phyloP scores from a whole-genome alignment of 192 early-diverging fungal genomes.

The Chytriomyces sp. region DNA sequence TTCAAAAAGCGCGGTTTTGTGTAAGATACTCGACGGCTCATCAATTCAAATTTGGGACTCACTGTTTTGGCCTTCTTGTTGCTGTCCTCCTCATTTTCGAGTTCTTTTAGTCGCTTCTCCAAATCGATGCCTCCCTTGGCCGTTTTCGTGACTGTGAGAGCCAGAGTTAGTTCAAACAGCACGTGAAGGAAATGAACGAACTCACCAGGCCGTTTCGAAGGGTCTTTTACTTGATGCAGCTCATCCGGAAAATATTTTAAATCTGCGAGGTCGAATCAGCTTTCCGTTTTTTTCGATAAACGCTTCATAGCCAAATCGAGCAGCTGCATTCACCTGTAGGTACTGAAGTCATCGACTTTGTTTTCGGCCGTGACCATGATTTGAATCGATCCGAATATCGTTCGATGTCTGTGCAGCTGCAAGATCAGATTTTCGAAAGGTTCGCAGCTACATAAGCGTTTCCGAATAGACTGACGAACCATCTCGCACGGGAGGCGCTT shows the following conservation, averaged over 20 bases:
- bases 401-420: constrained; percentile 23
- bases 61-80: constrained; percentile 19
- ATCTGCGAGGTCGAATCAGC: background rate
- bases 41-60: too few relatives aligned
- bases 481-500: constrained; percentile 24
- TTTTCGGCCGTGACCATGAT: constrained; percentile 23
- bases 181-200: background rate
- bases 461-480: constrained; percentile 7
- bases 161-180: background rate
- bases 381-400: constrained; percentile 40
- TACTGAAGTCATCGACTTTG: constrained; percentile 19
- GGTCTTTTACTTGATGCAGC: constrained; percentile 37
- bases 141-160: constrained; percentile 4
- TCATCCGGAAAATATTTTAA: constrained; percentile 34
- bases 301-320: background rate
- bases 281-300: background rate
- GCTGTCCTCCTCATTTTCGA: constrained; percentile 25
- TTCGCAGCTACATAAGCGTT: background rate
- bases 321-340: constrained; percentile 14
- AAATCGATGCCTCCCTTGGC: constrained; percentile 24
- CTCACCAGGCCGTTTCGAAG: constrained; percentile 16
- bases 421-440: background rate
- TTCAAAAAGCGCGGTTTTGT: background rate
- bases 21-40: background rate
- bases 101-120: constrained; percentile 11